Evolutionary conservation across 495 filamentous ascomycete species (phyloP).

Genomic region (Neurospora sp.): DNA sequence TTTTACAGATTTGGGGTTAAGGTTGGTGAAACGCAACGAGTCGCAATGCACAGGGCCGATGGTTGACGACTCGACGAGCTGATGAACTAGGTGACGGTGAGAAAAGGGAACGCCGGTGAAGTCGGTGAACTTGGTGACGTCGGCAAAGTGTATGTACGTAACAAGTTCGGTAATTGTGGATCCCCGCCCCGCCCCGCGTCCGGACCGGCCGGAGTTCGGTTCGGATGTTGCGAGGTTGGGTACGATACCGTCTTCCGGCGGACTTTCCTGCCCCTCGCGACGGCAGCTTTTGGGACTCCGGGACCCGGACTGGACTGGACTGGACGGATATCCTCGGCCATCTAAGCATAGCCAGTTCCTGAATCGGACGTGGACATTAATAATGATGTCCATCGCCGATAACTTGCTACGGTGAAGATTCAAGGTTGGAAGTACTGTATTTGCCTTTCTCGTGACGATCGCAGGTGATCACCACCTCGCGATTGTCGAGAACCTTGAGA

Average conservation of each 20-base stretch:
- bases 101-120: not conserved
- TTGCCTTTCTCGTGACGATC: not conserved
- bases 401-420: not conserved
- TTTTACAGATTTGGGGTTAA: too few relatives aligned
- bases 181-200: not conserved
- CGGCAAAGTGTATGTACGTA: not conserved
- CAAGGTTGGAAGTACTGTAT: not conserved
- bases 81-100: too few relatives aligned
- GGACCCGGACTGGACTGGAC: not conserved
- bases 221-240: not conserved
- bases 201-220: not conserved
- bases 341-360: not conserved
- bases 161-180: not conserved
- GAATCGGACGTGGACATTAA: not conserved
- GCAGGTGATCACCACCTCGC: not conserved
- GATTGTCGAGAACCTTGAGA: not conserved
- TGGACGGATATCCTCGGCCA: too few relatives aligned
- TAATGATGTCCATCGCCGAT: not conserved
- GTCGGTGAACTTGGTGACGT: not conserved
- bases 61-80: too few relatives aligned
- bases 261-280: not conserved
- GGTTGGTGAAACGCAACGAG: not conserved
- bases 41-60: not conserved
- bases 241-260: not conserved
- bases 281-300: not conserved